These are phyloP conservation scores for Trametes cubensis DNA, from an alignment of 768 basidiomycete genomes.

Conservation along the genomic window DNA sequence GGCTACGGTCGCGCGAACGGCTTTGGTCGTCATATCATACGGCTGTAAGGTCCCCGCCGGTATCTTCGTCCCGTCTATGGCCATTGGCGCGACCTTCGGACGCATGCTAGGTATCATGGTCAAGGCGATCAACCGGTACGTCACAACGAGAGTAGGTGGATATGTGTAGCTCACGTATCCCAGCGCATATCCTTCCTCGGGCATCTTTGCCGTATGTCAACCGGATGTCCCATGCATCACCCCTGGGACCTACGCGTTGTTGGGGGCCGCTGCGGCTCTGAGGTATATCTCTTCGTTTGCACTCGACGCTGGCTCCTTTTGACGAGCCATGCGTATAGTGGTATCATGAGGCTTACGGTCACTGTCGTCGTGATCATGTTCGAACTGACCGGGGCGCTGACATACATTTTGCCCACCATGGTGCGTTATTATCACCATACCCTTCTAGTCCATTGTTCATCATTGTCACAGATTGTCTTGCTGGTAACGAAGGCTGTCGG, in stretches of 20 bases:
- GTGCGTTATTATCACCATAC: constrained; percentile 44
- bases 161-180: neutral
- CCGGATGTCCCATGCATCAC: constrained; percentile 97
- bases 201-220: constrained; percentile 87
- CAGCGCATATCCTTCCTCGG: constrained; percentile 80
- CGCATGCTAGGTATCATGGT: constrained; percentile 97
- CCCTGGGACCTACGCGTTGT: constrained; percentile 96
- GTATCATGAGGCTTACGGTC: constrained; percentile 96
- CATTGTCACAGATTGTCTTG: constrained; percentile 78
- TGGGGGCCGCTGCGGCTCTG: constrained; percentile 94
- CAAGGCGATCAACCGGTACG: constrained; percentile 85
- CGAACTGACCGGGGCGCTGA: constrained; percentile 94
- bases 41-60: constrained; percentile 97
- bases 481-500: constrained; percentile 97
- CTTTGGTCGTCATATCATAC: constrained; percentile 88
- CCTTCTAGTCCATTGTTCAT: neutral
- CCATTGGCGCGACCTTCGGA: constrained; percentile 95
- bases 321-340: constrained; percentile 49
- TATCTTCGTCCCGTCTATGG: constrained; percentile 99
- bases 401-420: constrained; percentile 98
- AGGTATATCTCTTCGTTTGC: constrained; percentile 50
- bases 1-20: constrained; percentile 86
- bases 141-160: neutral
- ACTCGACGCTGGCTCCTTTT: neutral
- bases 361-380: constrained; percentile 99